Evolutionary conservation across 148 eudicot genomes (phyloP).

Genomic region (Chenopodium album): DNA sequence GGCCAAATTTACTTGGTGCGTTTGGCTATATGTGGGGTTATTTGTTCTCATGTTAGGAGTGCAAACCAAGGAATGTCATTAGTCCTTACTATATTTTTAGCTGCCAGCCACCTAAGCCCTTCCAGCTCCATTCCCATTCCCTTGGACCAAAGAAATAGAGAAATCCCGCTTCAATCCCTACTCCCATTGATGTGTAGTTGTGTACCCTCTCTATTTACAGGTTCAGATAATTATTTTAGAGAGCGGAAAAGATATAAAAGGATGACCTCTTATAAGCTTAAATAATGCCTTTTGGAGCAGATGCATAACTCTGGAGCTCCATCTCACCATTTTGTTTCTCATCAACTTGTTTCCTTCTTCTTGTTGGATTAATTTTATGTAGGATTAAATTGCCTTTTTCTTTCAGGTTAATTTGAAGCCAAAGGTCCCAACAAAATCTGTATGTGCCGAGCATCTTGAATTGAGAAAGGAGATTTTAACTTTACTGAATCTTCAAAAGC

Average conservation of each 20-base stretch:
- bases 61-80: not conserved
- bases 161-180: not conserved
- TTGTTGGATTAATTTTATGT: not conserved
- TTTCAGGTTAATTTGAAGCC: constrained; percentile 91
- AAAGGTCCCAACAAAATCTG: constrained; percentile 94
- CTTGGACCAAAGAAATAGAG: not conserved
- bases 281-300: not conserved
- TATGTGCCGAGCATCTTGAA: constrained; percentile 97
- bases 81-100: not conserved
- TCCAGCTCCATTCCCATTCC: not conserved
- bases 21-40: not conserved
- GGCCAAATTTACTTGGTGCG: not conserved
- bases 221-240: not conserved
- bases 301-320: not conserved
- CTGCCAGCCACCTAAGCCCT: not conserved
- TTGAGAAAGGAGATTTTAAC: constrained; percentile 88
- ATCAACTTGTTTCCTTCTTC: not conserved
- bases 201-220: not conserved
- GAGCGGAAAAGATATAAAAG: not conserved
- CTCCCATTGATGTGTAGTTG: not conserved
- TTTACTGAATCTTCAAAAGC: constrained; percentile 88
- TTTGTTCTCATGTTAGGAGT: not conserved
- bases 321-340: constrained; percentile 6
- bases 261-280: not conserved
- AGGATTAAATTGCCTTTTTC: constrained; percentile 3